Percentiles rank a stretch among this genome's conserved stretches.
These are phyloP conservation scores for Blastocystis sp. DNA, from an alignment of 352 stramenopile species.

Conservation along the genomic window DNA sequence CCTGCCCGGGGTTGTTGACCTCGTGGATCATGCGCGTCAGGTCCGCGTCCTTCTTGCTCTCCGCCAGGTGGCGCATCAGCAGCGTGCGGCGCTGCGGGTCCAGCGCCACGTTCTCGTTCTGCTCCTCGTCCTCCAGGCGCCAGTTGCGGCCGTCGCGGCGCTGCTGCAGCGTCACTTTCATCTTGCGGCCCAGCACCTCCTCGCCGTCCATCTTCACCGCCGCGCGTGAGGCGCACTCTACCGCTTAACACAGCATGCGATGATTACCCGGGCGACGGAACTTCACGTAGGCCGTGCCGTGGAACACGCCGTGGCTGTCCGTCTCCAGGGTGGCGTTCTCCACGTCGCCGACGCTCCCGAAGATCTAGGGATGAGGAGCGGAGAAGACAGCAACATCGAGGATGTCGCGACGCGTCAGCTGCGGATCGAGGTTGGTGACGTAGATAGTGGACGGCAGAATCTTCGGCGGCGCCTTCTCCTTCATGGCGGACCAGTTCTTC, in stretches of 20 bases:
- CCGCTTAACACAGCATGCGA: neutral
- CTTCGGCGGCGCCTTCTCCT: constrained; percentile 54
- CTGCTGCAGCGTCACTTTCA: constrained; percentile 35
- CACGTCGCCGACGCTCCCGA: constrained; percentile 52
- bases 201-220: constrained; percentile 39
- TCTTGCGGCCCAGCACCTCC: constrained; percentile 24
- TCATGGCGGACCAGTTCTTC: constrained; percentile 70
- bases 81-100: constrained; percentile 42
- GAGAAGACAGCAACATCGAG: neutral
- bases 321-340: constrained; percentile 46
- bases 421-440: constrained; percentile 34
- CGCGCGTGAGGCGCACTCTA: constrained; percentile 47
- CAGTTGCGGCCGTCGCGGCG: constrained; percentile 1
- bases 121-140: constrained; percentile 42
- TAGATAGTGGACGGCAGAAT: constrained; percentile 59
- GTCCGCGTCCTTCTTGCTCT: constrained; percentile 62
- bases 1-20: constrained; percentile 53
- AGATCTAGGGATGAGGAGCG: neutral
- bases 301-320: constrained; percentile 42
- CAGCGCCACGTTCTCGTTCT: constrained; percentile 37
- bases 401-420: constrained; percentile 33
- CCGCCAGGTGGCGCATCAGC: constrained; percentile 57
- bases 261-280: constrained; percentile 36
- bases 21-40: constrained; percentile 41
- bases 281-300: constrained; percentile 49